phyloP scores from a whole-genome alignment of 805 yeast species.

The Metschnikowia borealis region DNA sequence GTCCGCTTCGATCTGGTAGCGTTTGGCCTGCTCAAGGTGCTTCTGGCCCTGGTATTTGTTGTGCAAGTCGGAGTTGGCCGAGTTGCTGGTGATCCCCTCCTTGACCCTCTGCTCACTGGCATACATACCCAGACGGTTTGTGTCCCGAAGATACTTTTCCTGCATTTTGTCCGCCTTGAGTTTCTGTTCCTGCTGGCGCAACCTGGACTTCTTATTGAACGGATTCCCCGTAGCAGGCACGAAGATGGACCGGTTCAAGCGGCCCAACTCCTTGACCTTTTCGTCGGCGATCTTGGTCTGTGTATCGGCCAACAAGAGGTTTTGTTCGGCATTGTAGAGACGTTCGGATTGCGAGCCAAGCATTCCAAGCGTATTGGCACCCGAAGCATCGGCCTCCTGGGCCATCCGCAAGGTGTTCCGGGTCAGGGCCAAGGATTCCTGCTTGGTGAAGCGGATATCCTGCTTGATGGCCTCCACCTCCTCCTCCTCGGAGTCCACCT shows the following conservation, averaged over 20 bases:
- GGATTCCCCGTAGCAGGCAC: conserved; percentile 81
- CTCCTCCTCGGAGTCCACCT: conserved; percentile 65
- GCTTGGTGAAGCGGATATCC: conserved; percentile 78
- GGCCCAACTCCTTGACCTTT: conserved; percentile 72
- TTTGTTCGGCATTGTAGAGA: conserved; percentile 73
- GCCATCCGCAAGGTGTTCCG: conserved; percentile 68
- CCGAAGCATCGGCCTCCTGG: conserved; percentile 45
- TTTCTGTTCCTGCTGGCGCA: conserved; percentile 68
- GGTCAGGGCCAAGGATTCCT: conserved; percentile 80
- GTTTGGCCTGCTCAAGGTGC: conserved; percentile 54
- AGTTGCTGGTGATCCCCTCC: conserved; percentile 48
- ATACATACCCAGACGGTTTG: conserved; percentile 54
- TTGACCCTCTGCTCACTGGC: conserved; percentile 68
- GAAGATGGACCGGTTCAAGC: conserved; percentile 76
- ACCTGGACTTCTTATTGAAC: conserved; percentile 75
- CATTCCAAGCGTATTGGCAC: conserved; percentile 76
- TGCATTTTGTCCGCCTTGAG: conserved; percentile 58
- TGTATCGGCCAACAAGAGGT: conserved; percentile 70
- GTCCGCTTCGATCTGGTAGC: conserved; percentile 83
- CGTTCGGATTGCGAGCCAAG: conserved; percentile 92
- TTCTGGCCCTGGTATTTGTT: conserved; percentile 51
- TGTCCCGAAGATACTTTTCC: conserved; percentile 60
- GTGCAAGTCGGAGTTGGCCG: conserved; percentile 32
- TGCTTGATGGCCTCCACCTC: conserved; percentile 84
- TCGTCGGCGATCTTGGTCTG: conserved; percentile 81